Evolutionary conservation across 2,329 filamentous ascomycete species (phyloP).

Genomic region (Calonectria montana): DNA sequence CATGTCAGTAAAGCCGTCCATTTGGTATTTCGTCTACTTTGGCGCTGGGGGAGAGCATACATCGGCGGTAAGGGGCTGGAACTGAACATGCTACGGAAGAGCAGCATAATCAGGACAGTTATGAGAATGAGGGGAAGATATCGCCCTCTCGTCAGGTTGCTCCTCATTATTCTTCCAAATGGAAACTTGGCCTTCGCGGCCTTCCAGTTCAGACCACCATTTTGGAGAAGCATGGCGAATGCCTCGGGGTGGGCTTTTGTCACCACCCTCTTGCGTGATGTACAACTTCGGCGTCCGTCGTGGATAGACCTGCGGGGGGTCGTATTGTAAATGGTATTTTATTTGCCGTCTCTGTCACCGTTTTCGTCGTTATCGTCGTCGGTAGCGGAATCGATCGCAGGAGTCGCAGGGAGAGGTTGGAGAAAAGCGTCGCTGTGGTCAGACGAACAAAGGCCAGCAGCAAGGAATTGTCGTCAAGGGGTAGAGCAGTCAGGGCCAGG

Average conservation of each 20-base stretch:
- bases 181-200: slow-evolving; percentile 84
- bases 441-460: slow-evolving; percentile 5
- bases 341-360: slow-evolving; percentile 15
- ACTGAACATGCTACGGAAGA: slow-evolving; percentile 88
- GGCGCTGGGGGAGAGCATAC: slow-evolving; percentile 58
- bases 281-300: slow-evolving; percentile 25
- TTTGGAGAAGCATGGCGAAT: slow-evolving; percentile 84
- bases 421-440: slow-evolving; percentile 11
- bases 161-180: slow-evolving; percentile 77
- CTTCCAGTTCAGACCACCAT: slow-evolving; percentile 93
- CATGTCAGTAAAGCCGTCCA: slow-evolving; percentile 24
- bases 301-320: slow-evolving; percentile 13
- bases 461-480: slow-evolving; percentile 15
- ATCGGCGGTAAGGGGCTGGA: slow-evolving; percentile 91
- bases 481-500: neutral
- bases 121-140: slow-evolving; percentile 81
- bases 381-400: neutral
- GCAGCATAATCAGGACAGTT: slow-evolving; percentile 76
- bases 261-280: slow-evolving; percentile 27
- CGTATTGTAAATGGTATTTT: neutral
- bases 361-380: slow-evolving; percentile 17
- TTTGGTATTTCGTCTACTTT: neutral
- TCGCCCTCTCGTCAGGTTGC: slow-evolving; percentile 79
- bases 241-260: slow-evolving; percentile 36
- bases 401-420: slow-evolving; percentile 2